Conservation (phyloP, 1,139 yeast species). For the Diutina rugosa region DNA sequence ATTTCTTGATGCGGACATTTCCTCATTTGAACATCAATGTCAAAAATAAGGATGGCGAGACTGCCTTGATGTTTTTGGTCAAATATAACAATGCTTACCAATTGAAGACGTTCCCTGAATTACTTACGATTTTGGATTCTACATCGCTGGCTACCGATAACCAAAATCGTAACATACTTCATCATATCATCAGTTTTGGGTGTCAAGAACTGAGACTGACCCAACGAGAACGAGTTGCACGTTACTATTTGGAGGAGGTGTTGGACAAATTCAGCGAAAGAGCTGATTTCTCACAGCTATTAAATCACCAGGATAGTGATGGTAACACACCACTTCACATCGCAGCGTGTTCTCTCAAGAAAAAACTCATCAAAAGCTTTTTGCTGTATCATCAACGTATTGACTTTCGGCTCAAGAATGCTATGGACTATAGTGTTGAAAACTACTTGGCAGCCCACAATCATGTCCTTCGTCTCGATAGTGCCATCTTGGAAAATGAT, state of each 20-base stretch:
- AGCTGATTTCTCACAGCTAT: constrained; percentile 21
- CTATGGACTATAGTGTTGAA: constrained; percentile 61
- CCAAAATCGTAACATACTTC: constrained; percentile 62
- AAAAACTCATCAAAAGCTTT: constrained; percentile 61
- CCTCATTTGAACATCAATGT: constrained; percentile 42
- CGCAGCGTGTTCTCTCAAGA: constrained; percentile 64
- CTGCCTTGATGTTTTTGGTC: constrained; percentile 80
- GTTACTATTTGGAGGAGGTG: constrained; percentile 70
- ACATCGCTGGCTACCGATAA: constrained; percentile 62
- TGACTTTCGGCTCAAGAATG: constrained; percentile 47
- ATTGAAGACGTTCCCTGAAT: constrained; percentile 54
- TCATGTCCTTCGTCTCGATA: constrained; percentile 12
- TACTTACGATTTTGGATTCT: constrained; percentile 66
- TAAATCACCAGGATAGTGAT: constrained; percentile 66
- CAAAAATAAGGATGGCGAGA: constrained; percentile 62
- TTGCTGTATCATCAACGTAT: constrained; percentile 62
- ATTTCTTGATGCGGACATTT: constrained; percentile 47
- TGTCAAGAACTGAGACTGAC: constrained; percentile 17
- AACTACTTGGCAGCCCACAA: constrained; percentile 46
- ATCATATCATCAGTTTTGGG: constrained; percentile 26
- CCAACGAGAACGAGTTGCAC: constrained; percentile 45
- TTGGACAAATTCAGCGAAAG: constrained; percentile 39
- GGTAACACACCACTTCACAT: constrained; percentile 88
- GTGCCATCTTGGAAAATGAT: neutral
- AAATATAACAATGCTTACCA: constrained; percentile 82